phyloP scores from a whole-genome alignment of 345 rosid species.

The Euclidium syriacum region DNA sequence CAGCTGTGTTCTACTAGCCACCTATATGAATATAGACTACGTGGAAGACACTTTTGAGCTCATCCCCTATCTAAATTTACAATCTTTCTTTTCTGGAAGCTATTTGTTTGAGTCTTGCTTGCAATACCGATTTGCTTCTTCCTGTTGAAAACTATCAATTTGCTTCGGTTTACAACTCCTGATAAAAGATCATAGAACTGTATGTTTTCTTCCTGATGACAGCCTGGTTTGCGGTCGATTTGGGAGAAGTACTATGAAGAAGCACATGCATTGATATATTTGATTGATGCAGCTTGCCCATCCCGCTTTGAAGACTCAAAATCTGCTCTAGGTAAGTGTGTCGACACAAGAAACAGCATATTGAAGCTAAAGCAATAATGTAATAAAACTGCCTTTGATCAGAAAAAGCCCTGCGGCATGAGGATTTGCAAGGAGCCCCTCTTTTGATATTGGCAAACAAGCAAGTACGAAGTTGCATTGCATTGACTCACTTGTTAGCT shows the following conservation, averaged over 20 bases:
- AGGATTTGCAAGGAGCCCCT: conserved; percentile 97
- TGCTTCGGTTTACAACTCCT: background rate
- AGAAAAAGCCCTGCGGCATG: conserved; percentile 94
- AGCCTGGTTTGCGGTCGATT: conserved; percentile 95
- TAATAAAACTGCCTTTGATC: conserved; percentile 6
- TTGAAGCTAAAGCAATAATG: conserved; percentile 2
- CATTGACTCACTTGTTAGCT: background rate
- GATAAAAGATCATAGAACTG: background rate
- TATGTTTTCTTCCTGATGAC: conserved; percentile 14
- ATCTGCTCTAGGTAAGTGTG: conserved; percentile 70
- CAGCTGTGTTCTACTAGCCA: background rate
- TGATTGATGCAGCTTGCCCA: conserved; percentile 90
- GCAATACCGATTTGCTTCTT: background rate
- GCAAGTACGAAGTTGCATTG: conserved; percentile 46
- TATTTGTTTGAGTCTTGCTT: background rate
- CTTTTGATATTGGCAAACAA: conserved; percentile 89
- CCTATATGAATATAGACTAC: background rate
- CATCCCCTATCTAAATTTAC: background rate
- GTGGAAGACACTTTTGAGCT: background rate
- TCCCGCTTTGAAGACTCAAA: conserved; percentile 95
- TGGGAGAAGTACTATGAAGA: conserved; percentile 99
- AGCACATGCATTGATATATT: conserved; percentile 88
- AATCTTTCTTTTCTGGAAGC: background rate
- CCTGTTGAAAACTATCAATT: background rate
- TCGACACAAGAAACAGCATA: background rate